Evolutionary conservation across 164 flowering plant genomes (phyloP), one percentile per base, ranked within the genome.

Genomic region (Vitis rupestris): DNA sequence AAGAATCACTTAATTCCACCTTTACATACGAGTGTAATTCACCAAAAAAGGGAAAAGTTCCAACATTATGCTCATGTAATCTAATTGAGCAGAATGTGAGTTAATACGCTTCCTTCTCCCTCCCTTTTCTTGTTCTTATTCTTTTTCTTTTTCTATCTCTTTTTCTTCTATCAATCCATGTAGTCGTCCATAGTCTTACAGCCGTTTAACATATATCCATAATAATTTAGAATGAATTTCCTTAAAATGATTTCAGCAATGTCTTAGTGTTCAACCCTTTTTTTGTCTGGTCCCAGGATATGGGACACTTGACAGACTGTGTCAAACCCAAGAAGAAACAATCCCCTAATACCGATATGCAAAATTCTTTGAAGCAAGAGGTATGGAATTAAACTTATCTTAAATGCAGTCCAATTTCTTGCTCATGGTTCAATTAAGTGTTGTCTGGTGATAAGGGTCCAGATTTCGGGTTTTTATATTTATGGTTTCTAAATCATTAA

Each of bases 311-410:
- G 59, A 69, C 75, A 58, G 76, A 73, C 50, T 7, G 53, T 63
- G 51, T 37, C 27, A 77, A 75, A 68, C 27, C 72, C 67, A 79
- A 77, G 68, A 80, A 75, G 73, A 82, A 81, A 58, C 69, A 68
- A 44, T 84, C 76, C 60, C 87, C 87, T 14, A 75, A 60, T 16
- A 68, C 70, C 29, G 78, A 76, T 64, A 79, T 79, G 12, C 89
- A 82, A 17, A 74, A 65, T 71, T 86, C 86, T 72, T 73, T 92
- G 81, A 87, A 89, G 83, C 88, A 87, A 83, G 97, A 94, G 95
- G 99, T 94, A 83, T 65, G 76, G 49, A 60, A 52, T 67, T 61
- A 15, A 67, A 71, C 30, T 65, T 57, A 56, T 61, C 10, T n/a
- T 55, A 16, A n/a, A 50, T 62, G 27, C 59, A 55, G 51, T 23